Percentiles rank a stretch among this genome's conserved stretches.
These are phyloP conservation scores for Ceratocystis eucalypticola DNA, from an alignment of 2,329 filamentous ascomycete genomes.

Conservation along the genomic window DNA sequence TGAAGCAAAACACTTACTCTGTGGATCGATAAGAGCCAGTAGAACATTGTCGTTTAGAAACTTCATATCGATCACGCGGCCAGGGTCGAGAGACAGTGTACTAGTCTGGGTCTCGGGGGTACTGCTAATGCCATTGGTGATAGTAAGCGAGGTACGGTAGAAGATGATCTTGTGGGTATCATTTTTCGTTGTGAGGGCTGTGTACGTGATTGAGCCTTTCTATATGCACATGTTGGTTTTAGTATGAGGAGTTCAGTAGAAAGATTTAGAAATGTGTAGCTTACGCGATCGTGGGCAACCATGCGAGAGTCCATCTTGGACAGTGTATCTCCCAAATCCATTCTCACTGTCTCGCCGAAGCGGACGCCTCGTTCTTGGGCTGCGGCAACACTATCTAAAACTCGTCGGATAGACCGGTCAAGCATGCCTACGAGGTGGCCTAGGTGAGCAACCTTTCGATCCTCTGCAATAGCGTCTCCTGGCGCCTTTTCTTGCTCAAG, in stretches of 20 bases:
- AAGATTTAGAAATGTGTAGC: neutral
- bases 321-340: constrained; percentile 33
- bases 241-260: constrained; percentile 23
- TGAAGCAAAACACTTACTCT: constrained; percentile 25
- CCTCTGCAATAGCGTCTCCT: constrained; percentile 35
- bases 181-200: neutral
- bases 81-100: constrained; percentile 31
- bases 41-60: constrained; percentile 52
- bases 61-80: constrained; percentile 47
- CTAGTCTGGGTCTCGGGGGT: constrained; percentile 29
- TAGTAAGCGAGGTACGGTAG: constrained; percentile 39
- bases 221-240: constrained; percentile 28
- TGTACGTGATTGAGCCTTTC: constrained; percentile 9
- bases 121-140: constrained; percentile 47
- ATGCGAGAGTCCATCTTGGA: constrained; percentile 47
- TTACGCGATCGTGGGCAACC: constrained; percentile 25
- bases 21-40: constrained; percentile 41
- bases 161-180: constrained; percentile 36
- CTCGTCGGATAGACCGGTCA: constrained; percentile 40
- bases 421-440: constrained; percentile 50
- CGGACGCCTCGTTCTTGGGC: constrained; percentile 55
- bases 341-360: constrained; percentile 42
- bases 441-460: constrained; percentile 40
- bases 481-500: constrained; percentile 31
- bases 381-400: constrained; percentile 57